Conservation (phyloP, 2,329 filamentous ascomycete genomes). For the Phaeosphaeriaceae sp. region DNA sequence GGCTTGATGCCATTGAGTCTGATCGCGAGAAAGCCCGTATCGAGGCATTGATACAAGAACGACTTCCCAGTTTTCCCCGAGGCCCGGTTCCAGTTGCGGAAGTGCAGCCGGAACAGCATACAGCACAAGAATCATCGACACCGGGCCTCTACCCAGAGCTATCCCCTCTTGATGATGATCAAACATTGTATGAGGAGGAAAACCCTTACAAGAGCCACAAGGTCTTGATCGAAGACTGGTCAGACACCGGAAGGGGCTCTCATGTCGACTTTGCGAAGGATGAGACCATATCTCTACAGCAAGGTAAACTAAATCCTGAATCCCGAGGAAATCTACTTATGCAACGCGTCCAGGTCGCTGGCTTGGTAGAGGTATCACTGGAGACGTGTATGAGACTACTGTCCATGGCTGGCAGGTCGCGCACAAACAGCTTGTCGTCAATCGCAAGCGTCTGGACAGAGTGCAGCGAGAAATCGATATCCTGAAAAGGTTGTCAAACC, state of each 20-base stretch:
- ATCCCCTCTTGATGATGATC: neutral
- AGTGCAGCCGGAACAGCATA: no score
- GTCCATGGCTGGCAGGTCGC: conserved; percentile 19
- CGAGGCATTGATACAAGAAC: no score
- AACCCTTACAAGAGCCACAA: neutral
- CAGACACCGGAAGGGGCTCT: conserved; percentile 17
- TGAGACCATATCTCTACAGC: conserved; percentile 19
- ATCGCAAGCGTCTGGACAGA: conserved; percentile 11
- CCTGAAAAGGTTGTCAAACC: conserved; percentile 21
- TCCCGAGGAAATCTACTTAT: neutral
- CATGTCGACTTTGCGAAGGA: conserved; percentile 24
- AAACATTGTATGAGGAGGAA: neutral
- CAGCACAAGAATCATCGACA: neutral
- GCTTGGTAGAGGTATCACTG: conserved; percentile 24
- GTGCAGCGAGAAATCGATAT: conserved; percentile 29
- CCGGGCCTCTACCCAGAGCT: neutral
- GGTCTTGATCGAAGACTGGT: conserved; percentile 19
- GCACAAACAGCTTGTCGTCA: conserved; percentile 21
- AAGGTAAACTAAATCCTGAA: conserved; percentile 5
- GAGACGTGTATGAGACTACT: conserved; percentile 26
- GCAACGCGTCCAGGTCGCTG: conserved; percentile 1
- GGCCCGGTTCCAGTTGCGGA: no score
- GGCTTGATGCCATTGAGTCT: no score
- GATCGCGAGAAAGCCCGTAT: no score
- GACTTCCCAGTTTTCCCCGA: no score